Conservation (phyloP, 768 basidiomycete species). For the Dioszegia hungarica region DNA sequence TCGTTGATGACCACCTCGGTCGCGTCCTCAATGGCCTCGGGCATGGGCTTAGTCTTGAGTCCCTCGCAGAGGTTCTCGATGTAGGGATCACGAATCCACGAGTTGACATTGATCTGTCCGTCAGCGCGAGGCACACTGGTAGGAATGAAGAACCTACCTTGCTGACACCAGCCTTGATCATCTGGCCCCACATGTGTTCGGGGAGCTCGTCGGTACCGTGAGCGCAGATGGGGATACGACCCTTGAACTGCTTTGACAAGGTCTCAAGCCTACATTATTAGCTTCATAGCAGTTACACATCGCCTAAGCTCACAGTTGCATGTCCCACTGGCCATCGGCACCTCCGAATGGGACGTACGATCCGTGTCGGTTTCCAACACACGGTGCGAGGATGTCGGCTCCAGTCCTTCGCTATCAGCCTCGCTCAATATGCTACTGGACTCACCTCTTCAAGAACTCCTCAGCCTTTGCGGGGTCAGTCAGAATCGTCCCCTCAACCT, state of each 20-base stretch:
- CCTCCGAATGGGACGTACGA: constrained; percentile 44
- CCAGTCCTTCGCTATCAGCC: constrained; percentile 35
- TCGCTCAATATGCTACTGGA: not conserved
- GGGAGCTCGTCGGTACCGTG: constrained; percentile 50
- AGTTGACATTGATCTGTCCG: constrained; percentile 47
- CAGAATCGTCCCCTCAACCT: constrained; percentile 47
- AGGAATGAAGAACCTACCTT: constrained; percentile 28
- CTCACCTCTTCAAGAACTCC: constrained; percentile 46
- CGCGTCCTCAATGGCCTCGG: constrained; percentile 44
- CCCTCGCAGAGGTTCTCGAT: constrained; percentile 24
- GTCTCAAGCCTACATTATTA: constrained; percentile 21
- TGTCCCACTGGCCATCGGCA: constrained; percentile 24
- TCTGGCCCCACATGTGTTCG: constrained; percentile 42
- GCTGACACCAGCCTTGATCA: constrained; percentile 43
- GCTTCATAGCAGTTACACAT: not conserved
- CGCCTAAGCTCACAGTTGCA: constrained; percentile 13
- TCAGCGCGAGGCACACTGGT: not conserved
- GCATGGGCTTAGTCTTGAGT: constrained; percentile 37
- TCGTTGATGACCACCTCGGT: constrained; percentile 39
- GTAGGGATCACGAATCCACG: constrained; percentile 46
- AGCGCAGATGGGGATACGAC: constrained; percentile 30
- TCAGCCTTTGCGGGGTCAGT: constrained; percentile 48
- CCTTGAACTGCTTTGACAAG: constrained; percentile 29
- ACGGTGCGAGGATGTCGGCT: constrained; percentile 49
- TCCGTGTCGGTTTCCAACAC: constrained; percentile 49